Evolutionary conservation across 805 yeast genomes (phyloP), one percentile per base, ranked within the genome.

Genomic region (Cyberlindnera meyerae): DNA sequence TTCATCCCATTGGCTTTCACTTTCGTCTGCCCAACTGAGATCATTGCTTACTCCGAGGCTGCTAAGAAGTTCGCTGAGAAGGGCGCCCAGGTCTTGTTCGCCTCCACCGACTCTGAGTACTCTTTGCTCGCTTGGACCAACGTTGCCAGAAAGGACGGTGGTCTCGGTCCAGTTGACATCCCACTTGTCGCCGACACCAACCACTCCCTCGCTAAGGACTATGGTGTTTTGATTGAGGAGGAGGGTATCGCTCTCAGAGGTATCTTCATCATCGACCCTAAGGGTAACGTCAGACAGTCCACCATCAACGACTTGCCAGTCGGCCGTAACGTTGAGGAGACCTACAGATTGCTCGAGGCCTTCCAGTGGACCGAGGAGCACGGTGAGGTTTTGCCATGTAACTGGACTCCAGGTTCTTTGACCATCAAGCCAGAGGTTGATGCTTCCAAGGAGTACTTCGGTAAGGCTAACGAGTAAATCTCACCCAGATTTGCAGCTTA

Each of bases 331-430:
- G 98, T 93, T 54, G 97, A 89, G 52, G 99, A 93, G 79, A 83
- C 97, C 52, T 75, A 87, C 63, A 89, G 99, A 82, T 79, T 93
- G 63, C 77, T 93, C 48, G 97, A 93, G 66, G 99, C 97, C 55
- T 93, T 93, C 96, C 96, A 90, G 75, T 93, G 95, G 89, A 85
- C 96, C 58, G 97, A 89, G 69, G 84, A 86, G 75, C 75, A 93
- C 80, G 98, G 98, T 73, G 96, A 94, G 74, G 98, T 90, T 53
- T 89, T 97, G 75, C 98, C 98, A 60, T 97, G 97, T 65, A 93
- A 90, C 94, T 90, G 98, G 98, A 77, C 81, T 41, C 82, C 85
- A 66, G 98, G 98, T 72, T 65, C 85, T 46, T 95, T 85, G 62
- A 84, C 95, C 67, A 87, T 88, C 71, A 82, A 81, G 66, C 87